Percentiles rank a stretch among this genome's conserved stretches.
These are phyloP conservation scores for Kodamaea jinghongensis DNA, from an alignment of 805 yeast species.

Conservation along the genomic window DNA sequence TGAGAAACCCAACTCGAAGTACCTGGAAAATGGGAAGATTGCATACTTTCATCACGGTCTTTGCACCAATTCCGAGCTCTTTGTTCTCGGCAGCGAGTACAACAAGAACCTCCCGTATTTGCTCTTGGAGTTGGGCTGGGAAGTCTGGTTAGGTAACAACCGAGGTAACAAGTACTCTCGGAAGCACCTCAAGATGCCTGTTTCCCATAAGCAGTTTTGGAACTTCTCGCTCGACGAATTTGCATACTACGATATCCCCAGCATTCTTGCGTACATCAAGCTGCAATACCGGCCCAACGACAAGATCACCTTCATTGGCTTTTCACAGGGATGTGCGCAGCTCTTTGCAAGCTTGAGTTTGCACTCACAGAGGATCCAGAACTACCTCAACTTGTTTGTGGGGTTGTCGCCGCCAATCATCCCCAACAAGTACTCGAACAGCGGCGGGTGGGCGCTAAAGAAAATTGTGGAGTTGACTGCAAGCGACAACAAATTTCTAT, in stretches of 20 bases:
- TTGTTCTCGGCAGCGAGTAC: constrained; percentile 22
- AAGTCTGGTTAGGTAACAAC: constrained; percentile 18
- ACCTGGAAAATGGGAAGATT: constrained; percentile 11
- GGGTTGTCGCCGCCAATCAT: constrained; percentile 31
- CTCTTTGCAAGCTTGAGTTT: constrained; percentile 30
- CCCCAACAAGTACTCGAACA: constrained; percentile 21
- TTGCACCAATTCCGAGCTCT: constrained; percentile 28
- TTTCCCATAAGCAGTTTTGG: constrained; percentile 26
- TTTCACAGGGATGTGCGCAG: constrained; percentile 33
- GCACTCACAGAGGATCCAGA: constrained; percentile 17
- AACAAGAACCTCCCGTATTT: constrained; percentile 20
- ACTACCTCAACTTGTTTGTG: constrained; percentile 19
- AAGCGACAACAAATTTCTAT: constrained; percentile 22
- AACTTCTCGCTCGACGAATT: constrained; percentile 32
- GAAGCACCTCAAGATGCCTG: constrained; percentile 26
- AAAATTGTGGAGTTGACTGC: constrained; percentile 26
- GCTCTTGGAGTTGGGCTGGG: constrained; percentile 15
- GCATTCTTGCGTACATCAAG: constrained; percentile 21
- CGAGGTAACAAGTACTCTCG: constrained; percentile 27
- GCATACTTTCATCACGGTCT: constrained; percentile 35
- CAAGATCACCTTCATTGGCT: constrained; percentile 27
- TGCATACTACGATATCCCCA: constrained; percentile 31
- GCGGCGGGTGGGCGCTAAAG: constrained; percentile 15
- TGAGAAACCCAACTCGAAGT: constrained; percentile 10
- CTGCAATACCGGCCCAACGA: constrained; percentile 15